phyloP scores from a whole-genome alignment of 2,329 filamentous ascomycete species.

The Clarireedia monteithiana region DNA sequence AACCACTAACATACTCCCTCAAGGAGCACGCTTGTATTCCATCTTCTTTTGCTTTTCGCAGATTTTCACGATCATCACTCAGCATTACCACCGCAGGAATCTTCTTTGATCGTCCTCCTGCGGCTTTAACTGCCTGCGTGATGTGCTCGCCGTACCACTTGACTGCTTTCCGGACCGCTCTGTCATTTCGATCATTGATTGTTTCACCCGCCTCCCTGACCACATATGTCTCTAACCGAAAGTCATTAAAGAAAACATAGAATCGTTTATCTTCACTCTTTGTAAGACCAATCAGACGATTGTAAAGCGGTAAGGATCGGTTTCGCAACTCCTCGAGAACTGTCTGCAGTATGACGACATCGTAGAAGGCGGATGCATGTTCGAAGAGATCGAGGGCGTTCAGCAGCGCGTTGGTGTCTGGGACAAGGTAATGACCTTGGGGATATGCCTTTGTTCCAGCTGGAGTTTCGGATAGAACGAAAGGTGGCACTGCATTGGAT shows the following conservation, averaged over 20 bases:
- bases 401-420: constrained; percentile 91
- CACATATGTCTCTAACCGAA: constrained; percentile 85
- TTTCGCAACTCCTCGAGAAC: constrained; percentile 95
- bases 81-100: constrained; percentile 83
- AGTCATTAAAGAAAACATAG: constrained; percentile 99
- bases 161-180: constrained; percentile 77
- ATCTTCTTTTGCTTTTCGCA: constrained; percentile 73
- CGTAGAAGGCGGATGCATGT: constrained; percentile 82
- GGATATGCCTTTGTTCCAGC: constrained; percentile 76
- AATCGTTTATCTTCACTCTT: constrained; percentile 96
- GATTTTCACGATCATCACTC: constrained; percentile 83
- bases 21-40: constrained; percentile 62
- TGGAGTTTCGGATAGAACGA: constrained; percentile 83
- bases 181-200: constrained; percentile 95
- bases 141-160: constrained; percentile 89
- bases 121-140: constrained; percentile 47
- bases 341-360: constrained; percentile 93
- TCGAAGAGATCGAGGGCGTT: constrained; percentile 98
- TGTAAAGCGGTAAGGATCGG: constrained; percentile 88
- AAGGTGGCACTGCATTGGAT: constrained; percentile 55
- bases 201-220: constrained; percentile 67
- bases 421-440: constrained; percentile 86
- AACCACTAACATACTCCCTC: constrained; percentile 69
- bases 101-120: constrained; percentile 42
- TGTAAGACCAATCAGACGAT: constrained; percentile 80